Evolutionary conservation across 1,284 basidiomycete genomes (phyloP), one percentile per base, ranked within the genome.

Genomic region (Trichosporon ovoides): DNA sequence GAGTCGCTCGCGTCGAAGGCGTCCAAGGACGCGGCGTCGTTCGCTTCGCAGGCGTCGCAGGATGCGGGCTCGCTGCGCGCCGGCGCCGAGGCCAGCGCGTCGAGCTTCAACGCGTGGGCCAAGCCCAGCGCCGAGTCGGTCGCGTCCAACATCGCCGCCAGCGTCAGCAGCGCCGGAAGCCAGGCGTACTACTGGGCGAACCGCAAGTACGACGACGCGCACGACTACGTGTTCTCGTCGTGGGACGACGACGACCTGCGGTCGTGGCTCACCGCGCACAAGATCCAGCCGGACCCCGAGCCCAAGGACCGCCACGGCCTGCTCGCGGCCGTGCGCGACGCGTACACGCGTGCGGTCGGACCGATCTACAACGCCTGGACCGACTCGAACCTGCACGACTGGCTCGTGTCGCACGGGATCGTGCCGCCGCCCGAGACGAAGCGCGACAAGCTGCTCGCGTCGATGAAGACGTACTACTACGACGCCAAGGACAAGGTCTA

Each of bases 321-420:
- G 31, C 74, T 89, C 22, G 78, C 77, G 16, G 81, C 86, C 71
- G 87, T 91, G 81, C 80, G 81, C 48, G 81, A 84, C 31, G 81
- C 85, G 0, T 93, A 92, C 73, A 66, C 68, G 58, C 84, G 83
- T 34, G 79, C 81, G 49, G 79, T 83, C 16, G 78, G 82, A 59
- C 86, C 88, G 1, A 75, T 87, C 49, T 97, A 89, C 83, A 80
- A 88, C 35, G 83, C 85, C 5, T 97, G 92, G 92, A 87, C 85
- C 48, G 87, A 88, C 70, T 87, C 85, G 3, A 89, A 89, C 72
- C 83, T 93, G 53, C 89, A 91, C 68, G 67, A 88, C 63, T 97
- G 93, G 92, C 86, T 96, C 51, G 79, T 88, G 6, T 77, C 82
- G 33, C 90, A 92, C 74, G 84, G 87, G 48, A 76, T 92, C 67